Base-by-base conservation (phyloP, 1,284 basidiomycete genomes). In the Apiotrichum laibachii region DNA sequence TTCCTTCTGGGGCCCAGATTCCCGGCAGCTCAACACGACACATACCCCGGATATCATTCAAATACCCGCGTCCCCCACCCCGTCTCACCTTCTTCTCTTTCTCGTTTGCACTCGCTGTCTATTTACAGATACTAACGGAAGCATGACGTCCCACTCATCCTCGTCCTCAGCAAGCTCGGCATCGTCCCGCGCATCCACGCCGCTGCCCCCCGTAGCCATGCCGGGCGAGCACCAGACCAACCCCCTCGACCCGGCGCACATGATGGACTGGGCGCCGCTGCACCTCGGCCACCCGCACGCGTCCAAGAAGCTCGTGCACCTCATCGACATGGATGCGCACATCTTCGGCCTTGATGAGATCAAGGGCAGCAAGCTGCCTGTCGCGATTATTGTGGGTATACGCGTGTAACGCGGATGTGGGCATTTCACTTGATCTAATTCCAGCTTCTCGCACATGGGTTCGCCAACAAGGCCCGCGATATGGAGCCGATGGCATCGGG, bases 261-360 rank as follows among this genome's bases (percentile, higher is more conserved):
- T 34, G 22, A 52, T 46, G 55, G 58, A 63, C 58, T 55, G 50
- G 21, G 44, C 65, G 2, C 52, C 63, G 8, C 58, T 75, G 7
- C 57, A 61, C 9, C 56, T 72, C 9, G 67, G 62, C 9, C 59
- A 67, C 49, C 55, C 57, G 7, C 44, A 51, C 1, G 55, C 43
- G 12, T 56, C 54, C 22, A 61, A 54, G 55, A 35, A 11, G 16
- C 59, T 59, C 15, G 26, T 69, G 2, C 55, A 54, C 9, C 62
- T 71, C 21, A 67, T 69, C 21, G 75, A 73, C 1, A 62, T 77
- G 12, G 63, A 69, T 4, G 53, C 72, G 39, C 58, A 67, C 22
- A 66, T 77, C 4, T 75, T 67, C 56, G 75, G 75, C 0, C 58
- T 77, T 39, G 66, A 73, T 18, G 75, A 77, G 66, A 70, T 74